phyloP scores from a whole-genome alignment of 352 stramenopile genomes.

The Pythium brassicae region DNA sequence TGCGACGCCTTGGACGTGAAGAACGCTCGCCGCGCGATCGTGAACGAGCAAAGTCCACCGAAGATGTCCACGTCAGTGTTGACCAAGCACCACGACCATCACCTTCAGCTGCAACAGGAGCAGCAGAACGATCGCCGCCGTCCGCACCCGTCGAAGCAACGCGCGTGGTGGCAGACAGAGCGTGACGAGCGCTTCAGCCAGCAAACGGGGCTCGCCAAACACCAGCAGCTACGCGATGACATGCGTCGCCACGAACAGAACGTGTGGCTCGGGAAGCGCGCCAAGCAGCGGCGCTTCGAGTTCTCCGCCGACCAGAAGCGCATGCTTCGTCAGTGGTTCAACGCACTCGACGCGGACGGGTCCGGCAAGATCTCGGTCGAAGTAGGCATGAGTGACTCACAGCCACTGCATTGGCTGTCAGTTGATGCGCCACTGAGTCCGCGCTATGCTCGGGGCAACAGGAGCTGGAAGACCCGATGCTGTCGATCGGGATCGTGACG shows the following conservation, averaged over 20 bases:
- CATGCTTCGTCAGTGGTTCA: constrained; percentile 77
- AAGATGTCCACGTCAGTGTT: neutral
- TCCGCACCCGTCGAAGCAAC: neutral
- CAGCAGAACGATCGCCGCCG: neutral
- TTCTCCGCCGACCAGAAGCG: constrained; percentile 69
- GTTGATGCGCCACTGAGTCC: neutral
- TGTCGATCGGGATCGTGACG: constrained; percentile 73
- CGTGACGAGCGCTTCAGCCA: constrained; percentile 16
- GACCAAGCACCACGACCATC: neutral
- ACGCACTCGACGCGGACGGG: constrained; percentile 57
- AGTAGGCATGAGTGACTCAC: constrained; percentile 9
- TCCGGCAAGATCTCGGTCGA: constrained; percentile 75
- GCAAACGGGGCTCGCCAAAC: constrained; percentile 15
- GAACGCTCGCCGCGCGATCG: constrained; percentile 10
- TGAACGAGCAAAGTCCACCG: constrained; percentile 3
- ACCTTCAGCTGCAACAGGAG: neutral
- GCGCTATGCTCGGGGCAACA: neutral
- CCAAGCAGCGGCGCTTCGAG: constrained; percentile 55
- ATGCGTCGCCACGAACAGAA: constrained; percentile 62
- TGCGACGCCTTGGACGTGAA: constrained; percentile 10
- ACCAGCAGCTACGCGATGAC: constrained; percentile 40
- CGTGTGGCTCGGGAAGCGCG: constrained; percentile 58
- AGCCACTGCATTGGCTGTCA: neutral
- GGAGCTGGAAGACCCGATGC: constrained; percentile 74
- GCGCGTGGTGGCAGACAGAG: constrained; percentile 33